Base-by-base conservation (phyloP, 768 basidiomycete genomes). In the Lyophyllum semitale region DNA sequence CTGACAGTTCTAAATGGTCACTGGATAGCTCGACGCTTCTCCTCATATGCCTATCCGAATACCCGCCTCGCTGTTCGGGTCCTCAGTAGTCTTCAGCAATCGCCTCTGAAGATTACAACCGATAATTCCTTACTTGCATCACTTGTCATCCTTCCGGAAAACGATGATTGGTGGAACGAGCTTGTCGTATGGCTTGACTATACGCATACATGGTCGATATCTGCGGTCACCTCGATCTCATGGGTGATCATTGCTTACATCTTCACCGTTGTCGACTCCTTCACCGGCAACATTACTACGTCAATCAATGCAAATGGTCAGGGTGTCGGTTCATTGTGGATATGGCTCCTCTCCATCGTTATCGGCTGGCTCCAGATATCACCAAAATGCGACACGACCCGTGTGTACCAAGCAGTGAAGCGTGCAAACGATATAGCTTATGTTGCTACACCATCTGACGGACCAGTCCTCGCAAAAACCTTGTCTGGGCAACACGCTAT, bases 231-330 rank as follows among this genome's bases (percentile, higher is more conserved):
- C 6, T 74, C 74, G 4, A 76, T 80, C 17, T 58, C 61, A 0
- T 81, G 77, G 77, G 78, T 80, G 2, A 54, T 77, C 33, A 62
- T 80, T 6, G 77, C 79, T 0, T 80, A 78, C 51, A 47, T 69
- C 2, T 67, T 77, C 55, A 77, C 76, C 3, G 61, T 77, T 26
- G 49, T 73, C n/a, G 69, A 73, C 44, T 68, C 72, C 15, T 72
- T 74, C 51, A 59, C 64, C 9, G 52, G 58, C 4, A 52, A 66
- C 32, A 59, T 65, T 18, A 64, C 58, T 5, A 55, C 48, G 13
- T 41, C 58, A 12, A 33, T 76, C 3, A 61, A 71, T 32, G 62
- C 70, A 8, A 75, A 67, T 20, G 80, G 77, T 0, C 67, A 77
- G 46, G 75, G 65, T 8, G 73, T 74, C 3, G 76, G 77, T 0